Base-by-base conservation (phyloP, 768 basidiomycete genomes). In the Strobilomyces confusus region DNA sequence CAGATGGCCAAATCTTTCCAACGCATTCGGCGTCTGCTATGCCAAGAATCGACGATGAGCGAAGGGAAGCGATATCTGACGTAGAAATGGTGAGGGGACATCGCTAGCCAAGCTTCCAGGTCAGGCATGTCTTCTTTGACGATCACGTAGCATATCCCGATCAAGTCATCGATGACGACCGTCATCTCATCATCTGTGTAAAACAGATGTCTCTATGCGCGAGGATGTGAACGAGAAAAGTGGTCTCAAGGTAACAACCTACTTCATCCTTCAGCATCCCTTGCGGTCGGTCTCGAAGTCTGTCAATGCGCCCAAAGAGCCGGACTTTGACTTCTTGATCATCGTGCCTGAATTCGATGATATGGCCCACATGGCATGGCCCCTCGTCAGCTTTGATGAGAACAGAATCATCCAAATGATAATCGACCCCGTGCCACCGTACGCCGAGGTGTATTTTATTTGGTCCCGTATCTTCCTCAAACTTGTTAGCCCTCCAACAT, bases 321-420 rank as follows among this genome's bases (percentile, higher is more conserved):
- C 62, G 69, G 32, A 78, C 66, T 5, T 57, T 64, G 9, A 80
- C 63, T 19, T 58, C 48, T 20, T 49, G 49, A 44, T 55, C 51
- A 29, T 52, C 51, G 38, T 59, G 68, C 47, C 49, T 58, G 50
- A 82, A 62, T 7, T 60, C 51, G 1, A 61, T 59, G 54, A 89
- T 73, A 34, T 81, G 79, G 1, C 80, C 88, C 44, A 89, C 77
- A 25, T 77, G 60, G 4, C 80, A 83, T 1, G 81, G 79, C 0
- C 83, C 83, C 1, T 72, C 56, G 0, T 72, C 65, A 0, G 77
- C 59, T 40, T 65, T 73, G 61, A 83, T 77, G 6, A 83, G 69
- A 5, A 81, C 79, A 55, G 80, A 87, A 34, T 91, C 89, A 40
- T 81, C 68, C 0, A 72, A 45, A 49, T 92, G 89, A 56, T 83